A percentile compares a stretch with the other conserved stretches of the same genome.
These are phyloP conservation scores for Lasiosphaeria ovina DNA, from an alignment of 495 filamentous ascomycete species.

Conservation along the genomic window DNA sequence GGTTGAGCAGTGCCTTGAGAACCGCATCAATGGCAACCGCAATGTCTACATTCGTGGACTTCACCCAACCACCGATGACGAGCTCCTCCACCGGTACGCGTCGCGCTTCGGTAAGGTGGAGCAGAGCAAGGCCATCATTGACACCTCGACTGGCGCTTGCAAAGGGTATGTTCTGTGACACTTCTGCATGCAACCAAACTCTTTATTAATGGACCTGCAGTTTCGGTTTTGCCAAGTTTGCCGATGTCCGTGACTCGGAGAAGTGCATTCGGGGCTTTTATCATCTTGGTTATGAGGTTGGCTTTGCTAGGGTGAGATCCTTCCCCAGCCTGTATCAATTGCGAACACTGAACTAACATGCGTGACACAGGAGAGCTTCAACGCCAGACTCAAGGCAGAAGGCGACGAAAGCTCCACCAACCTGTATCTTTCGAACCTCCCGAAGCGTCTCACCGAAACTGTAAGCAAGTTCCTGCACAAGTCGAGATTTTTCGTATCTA, in stretches of 20 bases:
- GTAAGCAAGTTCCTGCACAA: slow-evolving; percentile 44
- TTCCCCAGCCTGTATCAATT: neutral
- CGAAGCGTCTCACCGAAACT: slow-evolving; percentile 82
- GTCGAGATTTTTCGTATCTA: slow-evolving; percentile 2
- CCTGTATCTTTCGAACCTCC: slow-evolving; percentile 94
- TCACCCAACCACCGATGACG: slow-evolving; percentile 89
- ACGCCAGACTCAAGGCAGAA: slow-evolving; percentile 89
- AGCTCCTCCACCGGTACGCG: slow-evolving; percentile 78
- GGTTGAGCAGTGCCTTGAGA: slow-evolving; percentile 87
- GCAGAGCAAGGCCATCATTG: slow-evolving; percentile 96
- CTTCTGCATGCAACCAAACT: neutral
- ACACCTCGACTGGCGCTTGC: slow-evolving; percentile 83
- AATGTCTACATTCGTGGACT: slow-evolving; percentile 98
- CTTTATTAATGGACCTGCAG: slow-evolving; percentile 35
- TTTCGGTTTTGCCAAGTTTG: slow-evolving; percentile 95
- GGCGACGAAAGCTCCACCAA: slow-evolving; percentile 86
- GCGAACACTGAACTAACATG: neutral
- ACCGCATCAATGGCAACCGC: slow-evolving; percentile 75
- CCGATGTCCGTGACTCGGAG: slow-evolving; percentile 81
- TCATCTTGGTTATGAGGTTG: slow-evolving; percentile 90
- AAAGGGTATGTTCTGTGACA: slow-evolving; percentile 68
- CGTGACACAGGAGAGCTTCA: slow-evolving; percentile 77
- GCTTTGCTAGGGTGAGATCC: slow-evolving; percentile 76
- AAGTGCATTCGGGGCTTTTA: slow-evolving; percentile 96
- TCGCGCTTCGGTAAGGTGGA: slow-evolving; percentile 85